These are phyloP conservation scores for Astraeus odoratus DNA, from an alignment of 768 basidiomycete genomes.

Conservation along the genomic window DNA sequence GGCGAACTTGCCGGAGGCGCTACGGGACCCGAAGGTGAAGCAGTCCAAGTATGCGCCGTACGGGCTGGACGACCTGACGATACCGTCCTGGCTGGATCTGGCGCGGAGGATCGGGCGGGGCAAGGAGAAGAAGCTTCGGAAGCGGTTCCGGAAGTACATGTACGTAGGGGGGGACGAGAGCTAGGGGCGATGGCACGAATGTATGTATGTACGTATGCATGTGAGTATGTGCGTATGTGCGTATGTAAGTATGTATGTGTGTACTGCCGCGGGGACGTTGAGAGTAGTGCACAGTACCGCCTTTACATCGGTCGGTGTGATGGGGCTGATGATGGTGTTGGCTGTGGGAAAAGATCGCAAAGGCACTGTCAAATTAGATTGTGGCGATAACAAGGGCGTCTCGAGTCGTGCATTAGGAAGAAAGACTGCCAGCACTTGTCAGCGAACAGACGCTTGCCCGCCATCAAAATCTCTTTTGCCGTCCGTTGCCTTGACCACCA, in stretches of 20 bases:
- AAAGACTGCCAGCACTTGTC: no score
- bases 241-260: no score
- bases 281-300: no score
- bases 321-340: not conserved
- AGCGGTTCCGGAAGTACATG: conserved; percentile 68
- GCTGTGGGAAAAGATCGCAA: conserved; percentile 4
- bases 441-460: no score
- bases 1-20: conserved; percentile 43
- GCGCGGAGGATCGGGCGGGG: conserved; percentile 53
- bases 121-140: conserved; percentile 48
- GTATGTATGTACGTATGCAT: no score
- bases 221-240: no score
- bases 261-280: no score
- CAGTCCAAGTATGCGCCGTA: conserved; percentile 62
- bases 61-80: conserved; percentile 68
- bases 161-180: conserved; percentile 45
- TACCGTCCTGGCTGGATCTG: conserved; percentile 63
- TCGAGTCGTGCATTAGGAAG: no score
- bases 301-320: no score
- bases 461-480: not conserved
- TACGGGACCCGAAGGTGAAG: conserved; percentile 36
- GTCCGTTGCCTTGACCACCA: conserved; percentile 51
- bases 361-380: not conserved
- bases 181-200: not conserved
- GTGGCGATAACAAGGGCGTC: conserved; percentile 7